These are phyloP conservation scores for Microcyclosporella mali DNA, from an alignment of 2,329 filamentous ascomycete species.

Conservation along the genomic window DNA sequence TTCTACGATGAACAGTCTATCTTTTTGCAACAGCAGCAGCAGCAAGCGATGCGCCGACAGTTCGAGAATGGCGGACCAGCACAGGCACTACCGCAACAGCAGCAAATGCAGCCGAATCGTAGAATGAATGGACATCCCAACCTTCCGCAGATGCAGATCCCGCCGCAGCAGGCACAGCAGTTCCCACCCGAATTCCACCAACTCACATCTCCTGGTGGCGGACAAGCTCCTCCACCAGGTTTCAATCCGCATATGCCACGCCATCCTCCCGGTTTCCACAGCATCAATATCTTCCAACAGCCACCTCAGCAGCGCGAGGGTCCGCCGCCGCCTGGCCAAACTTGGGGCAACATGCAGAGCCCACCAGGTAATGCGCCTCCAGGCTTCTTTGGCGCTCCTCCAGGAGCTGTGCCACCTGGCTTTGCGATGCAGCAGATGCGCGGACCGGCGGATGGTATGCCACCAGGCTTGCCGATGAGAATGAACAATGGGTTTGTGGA, in stretches of 20 bases:
- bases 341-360: not conserved
- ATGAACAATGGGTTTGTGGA: not conserved
- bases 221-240: conserved; percentile 25
- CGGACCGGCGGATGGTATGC: conserved; percentile 3
- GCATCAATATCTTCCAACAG: conserved; percentile 27
- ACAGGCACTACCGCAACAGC: conserved; percentile 9
- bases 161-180: conserved; percentile 17
- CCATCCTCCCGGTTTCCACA: conserved; percentile 29
- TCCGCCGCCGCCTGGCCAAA: conserved; percentile 9
- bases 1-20: conserved; percentile 30
- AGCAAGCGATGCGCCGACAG: conserved; percentile 22
- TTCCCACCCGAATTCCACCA: conserved; percentile 21
- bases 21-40: conserved; percentile 28
- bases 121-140: conserved; percentile 26
- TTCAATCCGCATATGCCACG: conserved; percentile 28
- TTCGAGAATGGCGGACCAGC: conserved; percentile 8
- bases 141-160: conserved; percentile 26
- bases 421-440: conserved; percentile 7
- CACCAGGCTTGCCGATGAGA: conserved; percentile 1
- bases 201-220: conserved; percentile 10
- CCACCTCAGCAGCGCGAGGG: conserved; percentile 16
- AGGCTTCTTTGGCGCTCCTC: conserved; percentile 11
- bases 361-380: conserved; percentile 9
- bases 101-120: conserved; percentile 11
- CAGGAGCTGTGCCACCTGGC: conserved; percentile 6